Conservation (phyloP, 257 asterid genomes). For the Petunia secreta region DNA sequence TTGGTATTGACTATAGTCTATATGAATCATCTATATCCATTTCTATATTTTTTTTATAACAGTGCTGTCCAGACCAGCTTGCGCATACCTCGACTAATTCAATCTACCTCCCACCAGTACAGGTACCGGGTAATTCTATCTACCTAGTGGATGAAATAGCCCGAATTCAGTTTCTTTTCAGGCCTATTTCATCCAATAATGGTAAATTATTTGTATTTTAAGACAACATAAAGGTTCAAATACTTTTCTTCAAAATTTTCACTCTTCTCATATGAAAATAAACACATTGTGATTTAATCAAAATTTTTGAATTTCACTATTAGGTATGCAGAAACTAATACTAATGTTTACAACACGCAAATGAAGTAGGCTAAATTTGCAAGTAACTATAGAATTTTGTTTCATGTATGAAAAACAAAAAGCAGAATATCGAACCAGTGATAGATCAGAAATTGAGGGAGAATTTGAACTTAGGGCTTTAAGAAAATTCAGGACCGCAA, state of each 20-base stretch:
- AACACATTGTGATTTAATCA: neutral
- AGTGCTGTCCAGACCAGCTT: too few relatives aligned
- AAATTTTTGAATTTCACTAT: neutral
- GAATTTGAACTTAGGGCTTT: conserved; percentile 59
- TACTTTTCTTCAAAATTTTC: neutral
- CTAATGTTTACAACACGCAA: neutral
- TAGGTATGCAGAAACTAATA: neutral
- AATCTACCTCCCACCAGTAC: too few relatives aligned
- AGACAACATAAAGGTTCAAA: neutral
- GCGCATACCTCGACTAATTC: too few relatives aligned
- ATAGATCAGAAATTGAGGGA: conserved; percentile 75
- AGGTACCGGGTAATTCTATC: too few relatives aligned
- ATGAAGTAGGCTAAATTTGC: neutral
- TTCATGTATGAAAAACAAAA: neutral
- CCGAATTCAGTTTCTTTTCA: neutral
- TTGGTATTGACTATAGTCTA: neutral
- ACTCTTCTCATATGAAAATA: neutral
- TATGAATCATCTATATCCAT: neutral
- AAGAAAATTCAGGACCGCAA: conserved; percentile 76
- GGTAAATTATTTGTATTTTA: neutral
- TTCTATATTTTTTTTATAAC: too few relatives aligned
- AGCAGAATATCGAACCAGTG: conserved; percentile 51
- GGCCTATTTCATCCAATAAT: neutral
- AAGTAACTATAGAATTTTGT: neutral
- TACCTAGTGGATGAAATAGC: too few relatives aligned